Evolutionary conservation across 2,329 filamentous ascomycete species (phyloP).

Genomic region (Curvularia verruculosa): DNA sequence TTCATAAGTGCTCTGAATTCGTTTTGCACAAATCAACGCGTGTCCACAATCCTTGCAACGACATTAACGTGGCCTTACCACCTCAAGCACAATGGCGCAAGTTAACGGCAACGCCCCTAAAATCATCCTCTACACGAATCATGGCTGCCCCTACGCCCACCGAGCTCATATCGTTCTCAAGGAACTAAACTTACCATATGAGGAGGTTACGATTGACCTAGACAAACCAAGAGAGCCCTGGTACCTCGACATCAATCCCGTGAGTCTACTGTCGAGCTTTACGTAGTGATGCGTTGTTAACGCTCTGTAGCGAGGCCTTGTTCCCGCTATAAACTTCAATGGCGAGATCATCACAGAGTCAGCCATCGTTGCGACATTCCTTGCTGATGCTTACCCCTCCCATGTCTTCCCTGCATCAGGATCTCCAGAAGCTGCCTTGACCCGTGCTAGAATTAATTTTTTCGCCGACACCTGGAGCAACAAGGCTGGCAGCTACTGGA

Average conservation of each 20-base stretch:
- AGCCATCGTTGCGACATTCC: conserved; percentile 73
- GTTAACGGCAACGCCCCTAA: conserved; percentile 49
- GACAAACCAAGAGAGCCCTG: conserved; percentile 69
- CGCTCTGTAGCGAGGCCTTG: conserved; percentile 65
- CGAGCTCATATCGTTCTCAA: conserved; percentile 74
- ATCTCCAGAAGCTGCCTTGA: conserved; percentile 61
- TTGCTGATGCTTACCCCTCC: conserved; percentile 71
- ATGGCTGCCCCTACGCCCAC: conserved; percentile 74
- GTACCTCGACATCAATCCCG: conserved; percentile 78
- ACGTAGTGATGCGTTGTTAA: background rate
- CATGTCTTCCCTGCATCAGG: conserved; percentile 66
- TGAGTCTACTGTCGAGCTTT: conserved; percentile 27
- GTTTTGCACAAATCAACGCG: background rate
- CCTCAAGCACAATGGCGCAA: conserved; percentile 26
- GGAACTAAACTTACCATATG: conserved; percentile 69
- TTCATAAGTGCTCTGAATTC: background rate
- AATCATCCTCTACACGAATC: conserved; percentile 74
- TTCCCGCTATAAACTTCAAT: conserved; percentile 70
- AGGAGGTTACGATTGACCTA: conserved; percentile 77
- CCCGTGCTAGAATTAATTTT: conserved; percentile 70
- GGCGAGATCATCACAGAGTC: conserved; percentile 74
- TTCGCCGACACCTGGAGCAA: conserved; percentile 73
- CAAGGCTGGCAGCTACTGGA: conserved; percentile 62
- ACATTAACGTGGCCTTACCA: background rate
- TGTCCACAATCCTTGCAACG: background rate